Percentiles rank a stretch among this genome's conserved stretches.
Conservation (phyloP, 2,329 filamentous ascomycete genomes). For the Biscogniauxia marginata region DNA sequence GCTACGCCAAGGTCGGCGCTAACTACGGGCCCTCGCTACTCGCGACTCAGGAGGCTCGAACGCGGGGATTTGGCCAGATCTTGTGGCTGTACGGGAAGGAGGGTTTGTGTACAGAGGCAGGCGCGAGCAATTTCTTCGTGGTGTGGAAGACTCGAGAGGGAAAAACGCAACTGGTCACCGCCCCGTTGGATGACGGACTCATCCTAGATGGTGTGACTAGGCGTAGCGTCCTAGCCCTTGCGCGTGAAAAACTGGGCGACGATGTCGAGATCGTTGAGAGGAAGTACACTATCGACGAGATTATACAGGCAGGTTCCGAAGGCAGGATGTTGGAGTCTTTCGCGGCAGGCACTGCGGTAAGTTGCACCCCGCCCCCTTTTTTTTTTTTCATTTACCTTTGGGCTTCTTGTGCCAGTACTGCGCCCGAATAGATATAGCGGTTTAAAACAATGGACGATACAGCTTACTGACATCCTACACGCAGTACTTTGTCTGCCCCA, state of each 20-base stretch:
- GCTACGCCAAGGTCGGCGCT: conserved; percentile 87
- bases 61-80: conserved; percentile 79
- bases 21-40: conserved; percentile 87
- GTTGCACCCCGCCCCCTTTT: conserved; percentile 35
- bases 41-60: conserved; percentile 72
- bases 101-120: conserved; percentile 82
- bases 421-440: neutral
- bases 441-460: neutral
- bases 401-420: neutral
- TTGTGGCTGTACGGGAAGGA: conserved; percentile 88
- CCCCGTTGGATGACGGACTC: conserved; percentile 76
- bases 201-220: conserved; percentile 90
- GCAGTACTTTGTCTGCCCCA: conserved; percentile 68
- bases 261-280: conserved; percentile 75
- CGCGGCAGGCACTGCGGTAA: conserved; percentile 79
- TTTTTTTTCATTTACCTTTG: neutral
- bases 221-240: conserved; percentile 73
- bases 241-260: conserved; percentile 57
- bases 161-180: conserved; percentile 72
- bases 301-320: conserved; percentile 69
- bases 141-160: conserved; percentile 69
- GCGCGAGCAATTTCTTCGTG: conserved; percentile 89
- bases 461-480: conserved; percentile 8
- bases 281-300: conserved; percentile 77
- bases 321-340: conserved; percentile 82